Evolutionary conservation across 2,329 filamentous ascomycete genomes (phyloP).

Genomic region (Thelonectria discophora): DNA sequence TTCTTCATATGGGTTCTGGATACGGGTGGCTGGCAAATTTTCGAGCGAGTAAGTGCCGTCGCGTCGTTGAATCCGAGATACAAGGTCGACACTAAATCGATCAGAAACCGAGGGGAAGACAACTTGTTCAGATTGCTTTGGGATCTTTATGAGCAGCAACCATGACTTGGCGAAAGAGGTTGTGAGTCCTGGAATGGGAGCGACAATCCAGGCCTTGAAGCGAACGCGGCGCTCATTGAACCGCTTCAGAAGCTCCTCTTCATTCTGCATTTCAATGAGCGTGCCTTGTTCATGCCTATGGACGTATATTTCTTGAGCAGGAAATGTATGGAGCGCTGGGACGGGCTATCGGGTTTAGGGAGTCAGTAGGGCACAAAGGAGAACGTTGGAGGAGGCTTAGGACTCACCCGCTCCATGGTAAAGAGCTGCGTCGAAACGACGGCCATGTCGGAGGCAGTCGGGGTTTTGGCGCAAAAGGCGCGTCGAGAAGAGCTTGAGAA

Average conservation of each 20-base stretch:
- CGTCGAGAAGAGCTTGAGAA: neutral
- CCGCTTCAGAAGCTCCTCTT: conserved; percentile 35
- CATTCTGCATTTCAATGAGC: conserved; percentile 47
- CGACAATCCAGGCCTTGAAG: conserved; percentile 44
- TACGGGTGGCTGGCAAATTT: conserved; percentile 38
- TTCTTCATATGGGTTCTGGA: conserved; percentile 46
- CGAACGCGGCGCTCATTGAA: conserved; percentile 38
- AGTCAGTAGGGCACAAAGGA: conserved; percentile 15
- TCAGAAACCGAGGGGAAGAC: conserved; percentile 43
- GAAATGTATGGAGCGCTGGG: conserved; percentile 35
- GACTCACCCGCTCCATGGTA: conserved; percentile 17
- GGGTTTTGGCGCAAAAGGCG: neutral
- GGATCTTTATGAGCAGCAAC: conserved; percentile 44
- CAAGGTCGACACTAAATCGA: conserved; percentile 43
- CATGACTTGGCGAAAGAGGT: conserved; percentile 46
- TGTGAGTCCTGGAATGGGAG: conserved; percentile 41
- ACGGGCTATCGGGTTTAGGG: conserved; percentile 9
- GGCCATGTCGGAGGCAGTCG: conserved; percentile 5
- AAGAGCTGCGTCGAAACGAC: neutral
- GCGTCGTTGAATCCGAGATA: conserved; percentile 28
- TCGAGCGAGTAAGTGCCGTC: conserved; percentile 39
- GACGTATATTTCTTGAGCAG: conserved; percentile 38
- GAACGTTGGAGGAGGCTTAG: neutral
- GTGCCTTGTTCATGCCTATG: conserved; percentile 45
- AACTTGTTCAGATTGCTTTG: conserved; percentile 27